A percentile compares a stretch with the other conserved stretches of the same genome.
Conservation (phyloP, 371 early-diverging fungal species). For the Haplosporangium sp. region DNA sequence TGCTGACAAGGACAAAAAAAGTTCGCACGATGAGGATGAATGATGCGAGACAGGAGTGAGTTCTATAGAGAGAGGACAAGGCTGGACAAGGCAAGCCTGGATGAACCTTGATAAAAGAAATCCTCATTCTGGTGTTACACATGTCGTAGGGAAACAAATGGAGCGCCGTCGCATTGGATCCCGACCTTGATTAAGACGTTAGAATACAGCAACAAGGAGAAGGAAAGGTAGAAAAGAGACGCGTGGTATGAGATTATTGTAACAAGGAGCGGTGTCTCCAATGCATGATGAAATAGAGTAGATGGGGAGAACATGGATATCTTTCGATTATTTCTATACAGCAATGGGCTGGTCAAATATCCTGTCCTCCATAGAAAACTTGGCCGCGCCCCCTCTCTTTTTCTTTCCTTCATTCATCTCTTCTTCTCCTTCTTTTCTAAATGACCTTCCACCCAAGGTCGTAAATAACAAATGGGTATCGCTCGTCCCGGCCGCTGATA, state of each 20-base stretch:
- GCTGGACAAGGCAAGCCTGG: background rate
- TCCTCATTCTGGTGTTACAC: background rate
- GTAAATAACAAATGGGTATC: conserved; percentile 49
- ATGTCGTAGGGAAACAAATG: background rate
- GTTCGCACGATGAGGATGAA: background rate
- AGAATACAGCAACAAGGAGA: too few relatives aligned
- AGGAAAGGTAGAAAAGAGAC: too few relatives aligned
- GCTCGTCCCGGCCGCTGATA: conserved; percentile 45
- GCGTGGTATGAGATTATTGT: too few relatives aligned
- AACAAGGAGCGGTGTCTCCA: too few relatives aligned
- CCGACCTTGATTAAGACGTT: too few relatives aligned
- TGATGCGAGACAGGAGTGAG: background rate
- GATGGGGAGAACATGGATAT: too few relatives aligned
- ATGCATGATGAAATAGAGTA: too few relatives aligned
- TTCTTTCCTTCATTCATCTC: background rate
- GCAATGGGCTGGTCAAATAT: too few relatives aligned
- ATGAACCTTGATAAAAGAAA: conserved; percentile 1
- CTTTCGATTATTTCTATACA: too few relatives aligned
- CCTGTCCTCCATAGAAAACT: background rate
- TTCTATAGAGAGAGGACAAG: background rate
- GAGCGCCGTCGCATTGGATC: too few relatives aligned
- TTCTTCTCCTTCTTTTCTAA: background rate
- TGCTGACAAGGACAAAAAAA: background rate
- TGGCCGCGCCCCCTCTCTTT: background rate
- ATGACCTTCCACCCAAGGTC: conserved; percentile 54